phyloP scores from a whole-genome alignment of 495 filamentous ascomycete species.

The Arthonia radiata region DNA sequence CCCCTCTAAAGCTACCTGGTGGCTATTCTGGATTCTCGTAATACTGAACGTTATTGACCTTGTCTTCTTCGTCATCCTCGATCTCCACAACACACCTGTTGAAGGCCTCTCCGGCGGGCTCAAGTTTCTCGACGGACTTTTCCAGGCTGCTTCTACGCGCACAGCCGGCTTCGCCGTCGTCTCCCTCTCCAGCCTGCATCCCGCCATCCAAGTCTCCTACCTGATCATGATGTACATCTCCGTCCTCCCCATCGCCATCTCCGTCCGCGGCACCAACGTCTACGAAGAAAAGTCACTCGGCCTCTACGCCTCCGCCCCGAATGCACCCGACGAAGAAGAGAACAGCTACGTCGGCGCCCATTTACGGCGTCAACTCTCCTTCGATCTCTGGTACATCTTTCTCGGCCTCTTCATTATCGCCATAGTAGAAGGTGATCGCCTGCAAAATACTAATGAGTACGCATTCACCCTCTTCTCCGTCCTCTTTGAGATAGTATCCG shows the following conservation, averaged over 20 bases:
- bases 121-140: conserved; percentile 58
- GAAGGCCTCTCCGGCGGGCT: conserved; percentile 35
- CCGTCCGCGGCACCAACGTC: conserved; percentile 77
- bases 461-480: conserved; percentile 57
- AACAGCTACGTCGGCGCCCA: conserved; percentile 70
- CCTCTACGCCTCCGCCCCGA: conserved; percentile 31
- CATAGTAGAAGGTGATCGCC: conserved; percentile 47
- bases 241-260: conserved; percentile 85
- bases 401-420: conserved; percentile 68
- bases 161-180: conserved; percentile 73
- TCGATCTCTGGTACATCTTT: conserved; percentile 89
- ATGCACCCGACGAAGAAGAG: conserved; percentile 22
- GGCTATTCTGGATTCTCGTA: conserved; percentile 72
- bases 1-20: conserved; percentile 77
- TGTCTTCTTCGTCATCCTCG: conserved; percentile 72
- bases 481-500: conserved; percentile 75
- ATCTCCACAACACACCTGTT: conserved; percentile 46
- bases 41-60: conserved; percentile 60
- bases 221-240: conserved; percentile 99
- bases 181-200: conserved; percentile 52
- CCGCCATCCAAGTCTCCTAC: conserved; percentile 82
- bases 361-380: conserved; percentile 69
- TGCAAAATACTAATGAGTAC: conserved; percentile 29
- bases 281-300: conserved; percentile 90
- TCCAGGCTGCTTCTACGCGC: conserved; percentile 65